Base-by-base conservation (phyloP, 2,329 filamentous ascomycete species). In the Fusarium nematophilum region DNA sequence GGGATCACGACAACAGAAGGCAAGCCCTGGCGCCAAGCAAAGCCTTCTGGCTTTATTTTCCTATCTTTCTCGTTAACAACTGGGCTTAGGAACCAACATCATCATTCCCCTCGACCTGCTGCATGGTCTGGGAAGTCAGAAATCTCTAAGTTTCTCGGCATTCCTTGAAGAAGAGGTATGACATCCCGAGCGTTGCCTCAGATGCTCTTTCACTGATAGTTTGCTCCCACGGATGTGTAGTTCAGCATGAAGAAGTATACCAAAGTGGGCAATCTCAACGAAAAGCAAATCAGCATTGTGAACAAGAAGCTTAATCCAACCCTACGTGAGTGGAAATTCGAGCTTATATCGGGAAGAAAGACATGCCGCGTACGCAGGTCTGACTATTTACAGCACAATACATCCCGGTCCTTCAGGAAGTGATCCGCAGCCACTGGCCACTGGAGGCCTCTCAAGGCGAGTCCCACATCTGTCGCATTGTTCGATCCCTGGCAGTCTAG, bases 111-210 rank as follows among this genome's bases (percentile, higher is more conserved):
- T 53, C 10, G 14, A 37, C 18, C 11, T 43, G 6, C 45, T 55
- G 4, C 27, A 55, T 18, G 37, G 37, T 11, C 21, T 55, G 10
- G 25, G 45, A 4, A 38, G 44, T 23, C 45, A 55, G 26, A 55
- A 45, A 27, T 21, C 38, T n/a, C 27, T 55, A 17, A 55, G 52
- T 38, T 55, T 55, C 26, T 55, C 52, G 3, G 52, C 52, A 17
- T 55, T 55, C 15, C 39, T 55, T 10, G 52, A 49, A 25, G 51
- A 54, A 39, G 52, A 55, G 33, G 52, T 50, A 50, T 10, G n/a
- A 6, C 27, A n/a, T n/a, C n/a, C n/a, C n/a, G n/a, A n/a, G n/a
- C n/a, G n/a, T n/a, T n/a, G n/a, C n/a, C n/a, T n/a, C n/a, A n/a
- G n/a, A n/a, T n/a, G n/a, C n/a, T n/a, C n/a, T n/a, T n/a, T n/a